These are phyloP conservation scores for Bipolaris oryzae DNA, from an alignment of 2,329 filamentous ascomycete species.

Conservation along the genomic window DNA sequence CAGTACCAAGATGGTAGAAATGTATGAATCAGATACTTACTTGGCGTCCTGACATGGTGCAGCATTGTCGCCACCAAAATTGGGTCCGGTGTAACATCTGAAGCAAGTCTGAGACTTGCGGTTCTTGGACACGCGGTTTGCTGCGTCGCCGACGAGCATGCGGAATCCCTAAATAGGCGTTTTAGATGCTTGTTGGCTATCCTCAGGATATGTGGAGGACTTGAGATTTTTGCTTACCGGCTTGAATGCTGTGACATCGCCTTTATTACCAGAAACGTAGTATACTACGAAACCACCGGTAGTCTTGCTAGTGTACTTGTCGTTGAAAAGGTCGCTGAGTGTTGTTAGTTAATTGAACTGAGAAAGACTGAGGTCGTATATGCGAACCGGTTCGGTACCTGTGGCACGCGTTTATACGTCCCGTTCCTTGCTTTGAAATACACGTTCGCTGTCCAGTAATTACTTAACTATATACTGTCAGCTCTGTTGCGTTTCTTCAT, in stretches of 20 bases:
- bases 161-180: slow-evolving; percentile 53
- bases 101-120: slow-evolving; percentile 51
- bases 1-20: not conserved
- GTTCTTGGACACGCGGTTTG: slow-evolving; percentile 25
- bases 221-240: slow-evolving; percentile 8
- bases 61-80: slow-evolving; percentile 52
- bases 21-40: not conserved
- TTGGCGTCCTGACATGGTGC: slow-evolving; percentile 37
- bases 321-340: slow-evolving; percentile 45
- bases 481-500: not conserved
- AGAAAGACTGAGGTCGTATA: too few species aligned
- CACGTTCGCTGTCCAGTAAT: slow-evolving; percentile 45
- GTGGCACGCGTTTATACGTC: slow-evolving; percentile 41
- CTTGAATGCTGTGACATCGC: slow-evolving; percentile 54
- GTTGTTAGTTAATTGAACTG: not conserved
- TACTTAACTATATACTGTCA: slow-evolving; percentile 17
- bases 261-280: slow-evolving; percentile 52
- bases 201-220: not conserved
- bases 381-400: slow-evolving; percentile 32
- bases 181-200: not conserved
- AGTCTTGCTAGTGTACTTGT: slow-evolving; percentile 40
- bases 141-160: slow-evolving; percentile 54
- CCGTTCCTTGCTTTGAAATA: slow-evolving; percentile 44
- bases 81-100: slow-evolving; percentile 54
- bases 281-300: slow-evolving; percentile 55